Evolutionary conservation across 441 rosid species (phyloP), one percentile per base, ranked within the genome.

Genomic region (Metrosideros polymorpha): DNA sequence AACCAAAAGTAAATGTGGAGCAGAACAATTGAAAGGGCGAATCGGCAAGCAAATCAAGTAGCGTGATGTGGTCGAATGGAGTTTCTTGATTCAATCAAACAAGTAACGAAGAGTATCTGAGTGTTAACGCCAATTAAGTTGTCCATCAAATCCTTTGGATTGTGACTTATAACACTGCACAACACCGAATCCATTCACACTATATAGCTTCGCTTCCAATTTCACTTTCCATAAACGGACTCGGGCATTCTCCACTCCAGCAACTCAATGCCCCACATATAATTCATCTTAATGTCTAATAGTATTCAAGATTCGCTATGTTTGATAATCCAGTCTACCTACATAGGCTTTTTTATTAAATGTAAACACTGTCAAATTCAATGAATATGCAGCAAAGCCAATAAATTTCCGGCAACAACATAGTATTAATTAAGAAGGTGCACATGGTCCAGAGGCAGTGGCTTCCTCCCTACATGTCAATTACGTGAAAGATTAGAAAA

Each of bases 81-180:
- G 1, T 19, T 19, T 9, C 43, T 63, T 9, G 27, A 4, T 63
- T 32, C 42, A 9, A 63, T 32, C 43, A 17, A 7, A 63, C 43
- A 63, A 61, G 43, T 32, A 63, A 63, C 32, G 2, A 30, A 63
- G 43, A 63, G 45, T 0, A 12, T 1, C 2, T 0, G 7, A 63
- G 25, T 18, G 25, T 7, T 4, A 0, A 5, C 19, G 7, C 12
- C 0, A 19, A 13, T 27, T 32, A 9, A 63, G 14, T 63, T 63
- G 39, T 18, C 1, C 4, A 63, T 0, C 10, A 45, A 45, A 3
- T 18, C 0, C 4, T 35, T 5, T 0, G 4, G 27, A 19, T 22
- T 4, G 77, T 10, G 27, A 19, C 77, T 35, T 5, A 22, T 5
- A 19, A 66, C 1, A 2, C 13, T 35, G 22, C 27, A 22, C 35